phyloP scores from a whole-genome alignment of 768 basidiomycete genomes.

The Phanerodontia chrysosporium region DNA sequence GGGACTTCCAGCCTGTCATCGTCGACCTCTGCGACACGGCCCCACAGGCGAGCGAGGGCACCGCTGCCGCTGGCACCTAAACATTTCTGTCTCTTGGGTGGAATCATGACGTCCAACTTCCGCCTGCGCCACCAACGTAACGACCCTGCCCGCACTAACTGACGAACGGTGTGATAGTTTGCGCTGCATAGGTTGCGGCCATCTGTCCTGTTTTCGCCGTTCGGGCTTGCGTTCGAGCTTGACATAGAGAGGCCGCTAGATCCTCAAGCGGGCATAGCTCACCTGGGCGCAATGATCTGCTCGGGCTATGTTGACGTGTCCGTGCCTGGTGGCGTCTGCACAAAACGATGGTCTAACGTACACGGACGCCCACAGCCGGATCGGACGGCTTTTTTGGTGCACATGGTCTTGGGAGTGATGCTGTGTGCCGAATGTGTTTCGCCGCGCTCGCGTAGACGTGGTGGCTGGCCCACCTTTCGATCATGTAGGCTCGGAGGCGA shows the following conservation, averaged over 20 bases:
- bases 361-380: constrained; percentile 5
- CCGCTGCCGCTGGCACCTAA: no score
- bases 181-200: background rate
- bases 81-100: no score
- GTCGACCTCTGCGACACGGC: constrained; percentile 13
- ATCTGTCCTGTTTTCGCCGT: background rate
- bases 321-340: background rate
- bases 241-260: background rate
- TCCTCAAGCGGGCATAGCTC: background rate
- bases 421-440: constrained; percentile 12
- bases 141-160: background rate
- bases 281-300: background rate
- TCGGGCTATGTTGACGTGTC: background rate
- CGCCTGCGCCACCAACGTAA: background rate
- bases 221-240: background rate
- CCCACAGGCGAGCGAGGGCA: constrained; percentile 5
- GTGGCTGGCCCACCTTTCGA: background rate
- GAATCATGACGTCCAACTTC: background rate
- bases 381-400: constrained; percentile 1
- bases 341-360: no score
- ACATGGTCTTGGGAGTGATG: background rate
- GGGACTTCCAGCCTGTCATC: constrained; percentile 19
- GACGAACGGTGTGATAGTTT: background rate
- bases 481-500: background rate
- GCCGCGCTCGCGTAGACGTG: background rate